phyloP scores from a whole-genome alignment of 306 rosid genomes.

The Rosa rugosa region DNA sequence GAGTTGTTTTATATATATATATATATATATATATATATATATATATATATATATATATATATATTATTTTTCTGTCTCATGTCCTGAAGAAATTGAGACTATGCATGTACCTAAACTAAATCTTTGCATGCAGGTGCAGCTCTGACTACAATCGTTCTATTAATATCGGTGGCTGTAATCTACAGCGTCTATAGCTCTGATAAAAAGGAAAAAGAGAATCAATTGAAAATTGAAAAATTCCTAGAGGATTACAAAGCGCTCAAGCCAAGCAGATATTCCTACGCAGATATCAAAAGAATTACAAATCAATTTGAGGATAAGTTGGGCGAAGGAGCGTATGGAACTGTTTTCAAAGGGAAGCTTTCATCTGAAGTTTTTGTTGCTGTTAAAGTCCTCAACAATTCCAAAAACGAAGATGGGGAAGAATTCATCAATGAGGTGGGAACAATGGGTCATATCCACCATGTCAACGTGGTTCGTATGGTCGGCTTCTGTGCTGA shows the following conservation, averaged over 20 bases:
- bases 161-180: slow-evolving; percentile 6
- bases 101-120: neutral
- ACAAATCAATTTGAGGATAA: too few relatives aligned
- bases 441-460: neutral
- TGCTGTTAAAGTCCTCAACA: slow-evolving; percentile 4
- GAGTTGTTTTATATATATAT: too few relatives aligned
- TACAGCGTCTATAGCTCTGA: slow-evolving; percentile 12
- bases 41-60: too few relatives aligned
- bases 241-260: slow-evolving; percentile 19
- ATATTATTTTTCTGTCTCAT: neutral
- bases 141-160: slow-evolving; percentile 19
- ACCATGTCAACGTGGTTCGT: too few relatives aligned
- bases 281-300: too few relatives aligned
- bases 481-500: too few relatives aligned
- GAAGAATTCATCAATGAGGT: slow-evolving; percentile 24
- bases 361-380: slow-evolving; percentile 21
- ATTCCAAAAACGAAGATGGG: neutral
- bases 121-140: slow-evolving; percentile 26
- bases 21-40: too few relatives aligned
- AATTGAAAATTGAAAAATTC: slow-evolving; percentile 33
- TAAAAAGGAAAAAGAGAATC: slow-evolving; percentile 18
- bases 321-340: neutral
- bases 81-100: neutral
- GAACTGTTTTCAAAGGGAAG: slow-evolving; percentile 36
- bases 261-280: too few relatives aligned